Evolutionary conservation across 2,329 filamentous ascomycete species (phyloP), one percentile per base, ranked within the genome.

Genomic region (Colletotrichum lindemuthianum): DNA sequence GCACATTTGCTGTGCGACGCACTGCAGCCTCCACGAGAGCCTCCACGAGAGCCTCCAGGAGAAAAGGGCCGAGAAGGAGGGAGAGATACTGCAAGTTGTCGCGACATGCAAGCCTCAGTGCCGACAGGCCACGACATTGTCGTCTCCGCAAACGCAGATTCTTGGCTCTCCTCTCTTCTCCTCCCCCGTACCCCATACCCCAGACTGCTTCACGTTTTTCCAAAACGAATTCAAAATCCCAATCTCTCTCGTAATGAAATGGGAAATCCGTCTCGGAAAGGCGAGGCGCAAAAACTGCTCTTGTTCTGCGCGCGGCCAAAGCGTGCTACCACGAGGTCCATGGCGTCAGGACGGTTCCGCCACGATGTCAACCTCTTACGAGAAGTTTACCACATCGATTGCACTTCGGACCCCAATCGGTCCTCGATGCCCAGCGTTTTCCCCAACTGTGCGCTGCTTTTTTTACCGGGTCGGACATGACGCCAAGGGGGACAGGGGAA

Each of bases 311-410:
- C 43, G 36, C 33, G 56, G 60, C n/a, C 49, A 54, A 39, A 44
- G 60, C 57, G 56, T 60, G 33, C n/a, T 37, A 9, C 41, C 12
- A 47, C 52, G 40, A 37, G 41, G 51, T 13, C 4, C 12, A 56
- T 48, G 45, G 51, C 39, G 45, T 51, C 40, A 56, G 39, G 36
- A 34, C 40, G 49, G 61, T 61, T 51, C 57, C 39, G 58, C 44
- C 9, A 6, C 37, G 36, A 61, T 55, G 44, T 15, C 16, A 65
- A 61, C 7, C 61, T 61, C 16, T 65, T 61, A 61, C 61, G 58
- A 56, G 58, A 65, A 15, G 37, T 45, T 65, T 65, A 56, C 51
- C 40, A 40, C 57, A 60, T 65, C 44, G 50, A 34, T 45, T 50
- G 49, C 57, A 44, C 34, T 39, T 36, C 13, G 37, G 43, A 43